Evolutionary conservation across 2,329 filamentous ascomycete genomes (phyloP), one percentile per base, ranked within the genome.

Genomic region (Colletotrichum sp.): DNA sequence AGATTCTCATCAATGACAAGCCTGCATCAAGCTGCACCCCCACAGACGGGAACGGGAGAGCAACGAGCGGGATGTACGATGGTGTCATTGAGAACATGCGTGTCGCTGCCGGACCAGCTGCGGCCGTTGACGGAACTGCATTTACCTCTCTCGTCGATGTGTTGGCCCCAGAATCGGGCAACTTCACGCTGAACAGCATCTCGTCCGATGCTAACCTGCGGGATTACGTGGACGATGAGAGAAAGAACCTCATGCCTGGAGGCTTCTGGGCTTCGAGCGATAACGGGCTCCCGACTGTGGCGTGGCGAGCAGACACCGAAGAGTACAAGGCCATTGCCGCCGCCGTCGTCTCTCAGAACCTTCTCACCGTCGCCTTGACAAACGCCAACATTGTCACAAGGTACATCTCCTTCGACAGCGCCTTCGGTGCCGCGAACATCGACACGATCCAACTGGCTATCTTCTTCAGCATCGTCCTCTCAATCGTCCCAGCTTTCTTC

Each of bases 401-500:
- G 66, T 98, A 93, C 83, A 90, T 94, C 66, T 86, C 91, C 13
- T 98, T 98, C 80, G 95, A 95, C 78, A 90, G 92, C 1, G 94
- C 95, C 0, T 96, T 93, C 84, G 74, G 69, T 8, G 87, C 90
- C 28, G 92, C 94, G 0, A 88, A 88, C 18, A 91, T 92, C 12
- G 89, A 96, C 65, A 93, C 93, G 1, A 85, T 98, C 24, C 95
- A 98, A 82, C 88, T 98, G n/a, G 91, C 96, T 43, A 88, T 95
- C 10, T 98, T 98, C 84, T 94, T 98, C 82, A 92, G 93, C 18
- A 89, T 98, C 9, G 95, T 93, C 1, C 92, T 97, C 84, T 90
- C 91, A 4, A 92, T 93, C 1, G 96, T 94, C 80, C 95, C 96
- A 1, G 95, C 93, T 16, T 96, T 98, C 87, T 98, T 98, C 80